These are phyloP conservation scores for Diaporthe capsici DNA, from an alignment of 2,329 filamentous ascomycete genomes.

Conservation along the genomic window DNA sequence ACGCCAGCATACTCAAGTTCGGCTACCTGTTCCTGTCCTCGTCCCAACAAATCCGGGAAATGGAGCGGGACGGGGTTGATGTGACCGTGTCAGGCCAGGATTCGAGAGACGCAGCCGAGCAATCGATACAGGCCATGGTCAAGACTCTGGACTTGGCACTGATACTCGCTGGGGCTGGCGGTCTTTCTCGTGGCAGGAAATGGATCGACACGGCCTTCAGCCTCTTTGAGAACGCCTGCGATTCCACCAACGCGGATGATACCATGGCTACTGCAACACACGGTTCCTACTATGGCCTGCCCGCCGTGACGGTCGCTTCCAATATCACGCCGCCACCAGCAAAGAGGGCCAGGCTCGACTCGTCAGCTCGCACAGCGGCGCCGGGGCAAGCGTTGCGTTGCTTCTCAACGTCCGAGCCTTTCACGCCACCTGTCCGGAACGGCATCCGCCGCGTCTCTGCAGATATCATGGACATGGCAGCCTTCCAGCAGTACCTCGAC, in stretches of 20 bases:
- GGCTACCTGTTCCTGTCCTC: constrained; percentile 51
- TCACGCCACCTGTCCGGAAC: constrained; percentile 57
- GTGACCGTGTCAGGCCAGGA: constrained; percentile 12
- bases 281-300: neutral
- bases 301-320: constrained; percentile 31
- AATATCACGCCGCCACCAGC: constrained; percentile 20
- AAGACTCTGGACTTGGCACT: constrained; percentile 80
- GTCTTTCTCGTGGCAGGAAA: constrained; percentile 60
- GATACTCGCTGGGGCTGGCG: constrained; percentile 79
- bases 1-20: constrained; percentile 77
- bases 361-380: neutral
- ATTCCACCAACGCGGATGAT: constrained; percentile 3
- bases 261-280: constrained; percentile 3
- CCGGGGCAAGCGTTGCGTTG: constrained; percentile 42
- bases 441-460: constrained; percentile 59
- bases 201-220: constrained; percentile 68
- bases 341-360: constrained; percentile 22
- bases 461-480: constrained; percentile 63
- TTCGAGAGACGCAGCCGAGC: constrained; percentile 35
- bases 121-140: constrained; percentile 70
- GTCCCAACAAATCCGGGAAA: neutral
- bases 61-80: neutral
- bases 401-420: constrained; percentile 55
- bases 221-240: constrained; percentile 54
- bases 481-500: constrained; percentile 74